Conservation (phyloP, 495 filamentous ascomycete genomes). For the Emericellopsis terricola region DNA sequence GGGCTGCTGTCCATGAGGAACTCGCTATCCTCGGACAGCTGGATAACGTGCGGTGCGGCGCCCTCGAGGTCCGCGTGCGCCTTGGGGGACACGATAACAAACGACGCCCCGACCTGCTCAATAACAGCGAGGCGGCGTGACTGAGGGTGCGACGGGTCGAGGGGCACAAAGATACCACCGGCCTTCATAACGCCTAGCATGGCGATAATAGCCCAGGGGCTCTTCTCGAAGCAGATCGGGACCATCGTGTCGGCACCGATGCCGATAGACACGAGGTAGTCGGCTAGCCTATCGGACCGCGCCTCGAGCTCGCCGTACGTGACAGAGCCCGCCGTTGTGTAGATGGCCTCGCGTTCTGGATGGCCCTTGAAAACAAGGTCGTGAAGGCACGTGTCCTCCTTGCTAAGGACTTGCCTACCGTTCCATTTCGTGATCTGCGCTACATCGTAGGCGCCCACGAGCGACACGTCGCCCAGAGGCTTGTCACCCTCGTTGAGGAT, state of each 20-base stretch:
- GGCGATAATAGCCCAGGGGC: slow-evolving; percentile 17
- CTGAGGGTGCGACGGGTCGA: too few relatives aligned
- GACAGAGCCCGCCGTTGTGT: background rate
- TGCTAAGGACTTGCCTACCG: too few relatives aligned
- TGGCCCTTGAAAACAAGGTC: background rate
- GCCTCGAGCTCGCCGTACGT: slow-evolving; percentile 1
- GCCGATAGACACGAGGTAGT: slow-evolving; percentile 1
- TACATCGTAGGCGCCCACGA: too few relatives aligned
- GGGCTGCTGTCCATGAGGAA: too few relatives aligned
- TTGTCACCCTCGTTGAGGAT: too few relatives aligned
- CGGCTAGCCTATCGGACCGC: background rate
- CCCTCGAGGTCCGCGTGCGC: slow-evolving; percentile 3
- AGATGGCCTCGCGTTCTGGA: background rate
- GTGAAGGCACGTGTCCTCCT: background rate
- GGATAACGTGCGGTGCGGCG: slow-evolving; percentile 2
- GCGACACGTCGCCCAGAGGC: too few relatives aligned
- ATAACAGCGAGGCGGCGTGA: slow-evolving; percentile 23
- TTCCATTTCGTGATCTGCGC: too few relatives aligned
- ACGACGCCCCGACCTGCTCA: slow-evolving; percentile 11
- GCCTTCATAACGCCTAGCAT: slow-evolving; percentile 19
- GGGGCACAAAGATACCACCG: too few relatives aligned
- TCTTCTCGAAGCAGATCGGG: slow-evolving; percentile 25
- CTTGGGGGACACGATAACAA: slow-evolving; percentile 10
- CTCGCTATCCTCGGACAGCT: too few relatives aligned
- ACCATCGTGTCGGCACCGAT: slow-evolving; percentile 12